These are phyloP conservation scores for Manihot esculenta DNA, from an alignment of 441 rosid genomes.

Conservation along the genomic window DNA sequence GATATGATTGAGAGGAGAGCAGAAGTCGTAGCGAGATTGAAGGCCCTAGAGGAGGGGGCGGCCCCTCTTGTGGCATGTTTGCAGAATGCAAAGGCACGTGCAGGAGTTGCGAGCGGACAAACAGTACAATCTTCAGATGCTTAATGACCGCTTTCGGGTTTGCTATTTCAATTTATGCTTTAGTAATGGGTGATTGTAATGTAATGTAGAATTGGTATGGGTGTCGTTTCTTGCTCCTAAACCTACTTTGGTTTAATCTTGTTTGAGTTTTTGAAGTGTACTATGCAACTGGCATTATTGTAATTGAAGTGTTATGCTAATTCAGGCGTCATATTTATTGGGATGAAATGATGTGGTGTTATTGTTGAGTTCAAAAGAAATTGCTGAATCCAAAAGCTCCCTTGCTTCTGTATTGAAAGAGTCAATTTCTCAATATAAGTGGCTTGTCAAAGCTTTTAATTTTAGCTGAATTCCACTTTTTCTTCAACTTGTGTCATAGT, in stretches of 20 bases:
- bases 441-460: no score
- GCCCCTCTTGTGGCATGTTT: slow-evolving; percentile 75
- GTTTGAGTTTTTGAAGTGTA: no score
- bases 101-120: slow-evolving; percentile 82
- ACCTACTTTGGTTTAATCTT: no score
- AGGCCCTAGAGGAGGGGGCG: slow-evolving; percentile 87
- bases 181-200: background rate
- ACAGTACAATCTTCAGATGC: slow-evolving; percentile 92
- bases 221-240: background rate
- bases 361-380: no score
- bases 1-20: slow-evolving; percentile 91
- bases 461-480: background rate
- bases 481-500: background rate
- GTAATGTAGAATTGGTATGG: background rate
- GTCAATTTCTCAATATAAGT: no score
- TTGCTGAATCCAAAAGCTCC: background rate
- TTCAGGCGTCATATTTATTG: no score
- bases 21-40: slow-evolving; percentile 85
- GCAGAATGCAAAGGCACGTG: slow-evolving; percentile 66
- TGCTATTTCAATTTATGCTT: background rate
- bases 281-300: no score
- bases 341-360: no score
- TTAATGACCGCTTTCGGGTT: slow-evolving; percentile 86
- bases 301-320: no score
- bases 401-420: background rate